These are phyloP conservation scores for Ramichloridium luteum DNA, from an alignment of 2,329 filamentous ascomycete genomes.

Conservation along the genomic window DNA sequence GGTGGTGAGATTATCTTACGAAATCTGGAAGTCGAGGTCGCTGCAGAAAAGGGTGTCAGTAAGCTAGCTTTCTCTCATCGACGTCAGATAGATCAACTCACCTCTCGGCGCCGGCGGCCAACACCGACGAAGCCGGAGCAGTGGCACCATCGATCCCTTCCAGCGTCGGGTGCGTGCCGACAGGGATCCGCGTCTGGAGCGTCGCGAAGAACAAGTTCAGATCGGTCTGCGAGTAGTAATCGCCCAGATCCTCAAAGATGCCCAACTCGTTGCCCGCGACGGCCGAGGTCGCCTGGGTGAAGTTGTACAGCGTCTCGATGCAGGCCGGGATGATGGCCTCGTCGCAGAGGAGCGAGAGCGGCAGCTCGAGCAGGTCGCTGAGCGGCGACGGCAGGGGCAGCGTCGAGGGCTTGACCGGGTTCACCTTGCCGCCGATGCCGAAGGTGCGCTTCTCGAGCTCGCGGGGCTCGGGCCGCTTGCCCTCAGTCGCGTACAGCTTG, in stretches of 20 bases:
- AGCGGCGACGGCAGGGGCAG: slow-evolving; percentile 6
- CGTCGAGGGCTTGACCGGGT: slow-evolving; percentile 3
- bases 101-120: not conserved
- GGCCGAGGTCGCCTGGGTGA: slow-evolving; percentile 28
- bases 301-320: slow-evolving; percentile 33
- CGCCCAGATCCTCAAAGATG: slow-evolving; percentile 32
- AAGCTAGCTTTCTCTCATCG: slow-evolving; percentile 21
- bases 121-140: slow-evolving; percentile 15
- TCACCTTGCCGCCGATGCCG: slow-evolving; percentile 8
- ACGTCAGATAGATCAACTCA: slow-evolving; percentile 26
- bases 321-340: slow-evolving; percentile 29
- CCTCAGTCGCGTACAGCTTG: slow-evolving; percentile 27
- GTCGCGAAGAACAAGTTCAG: slow-evolving; percentile 36
- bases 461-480: slow-evolving; percentile 7
- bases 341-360: slow-evolving; percentile 11
- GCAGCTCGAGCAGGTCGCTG: slow-evolving; percentile 5
- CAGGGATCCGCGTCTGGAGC: slow-evolving; percentile 17
- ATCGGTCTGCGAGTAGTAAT: slow-evolving; percentile 35
- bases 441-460: slow-evolving; percentile 13
- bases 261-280: slow-evolving; percentile 34
- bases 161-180: slow-evolving; percentile 18
- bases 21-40: slow-evolving; percentile 39
- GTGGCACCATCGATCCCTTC: slow-evolving; percentile 15
- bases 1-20: no score
- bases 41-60: slow-evolving; percentile 40